Evolutionary conservation across 805 yeast species (phyloP).

Genomic region (Pichia phayaonensis): DNA sequence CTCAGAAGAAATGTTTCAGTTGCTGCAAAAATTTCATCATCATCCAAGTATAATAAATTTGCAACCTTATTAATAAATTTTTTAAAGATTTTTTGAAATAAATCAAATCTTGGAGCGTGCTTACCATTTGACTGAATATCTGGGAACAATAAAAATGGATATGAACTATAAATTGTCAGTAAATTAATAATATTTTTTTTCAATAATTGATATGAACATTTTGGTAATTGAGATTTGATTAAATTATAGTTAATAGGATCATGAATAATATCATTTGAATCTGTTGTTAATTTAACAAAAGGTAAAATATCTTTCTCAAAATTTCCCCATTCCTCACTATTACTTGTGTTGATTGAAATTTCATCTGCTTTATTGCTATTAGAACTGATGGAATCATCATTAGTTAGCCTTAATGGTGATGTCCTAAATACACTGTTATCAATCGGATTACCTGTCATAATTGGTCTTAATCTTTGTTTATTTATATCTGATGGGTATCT

Average conservation of each 20-base stretch:
- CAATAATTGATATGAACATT: background rate
- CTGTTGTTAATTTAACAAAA: conserved; percentile 1
- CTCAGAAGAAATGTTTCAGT: conserved; percentile 30
- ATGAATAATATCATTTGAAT: background rate
- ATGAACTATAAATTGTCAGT: conserved; percentile 25
- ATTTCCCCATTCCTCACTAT: conserved; percentile 1
- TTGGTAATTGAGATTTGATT: background rate
- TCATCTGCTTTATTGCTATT: background rate
- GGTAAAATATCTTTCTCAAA: conserved; percentile 2
- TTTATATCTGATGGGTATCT: background rate
- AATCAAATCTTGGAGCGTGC: conserved; percentile 6
- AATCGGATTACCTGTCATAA: background rate
- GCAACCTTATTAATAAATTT: conserved; percentile 28
- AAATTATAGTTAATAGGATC: background rate
- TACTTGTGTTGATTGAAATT: conserved; percentile 1
- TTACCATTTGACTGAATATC: conserved; percentile 4
- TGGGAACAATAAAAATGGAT: conserved; percentile 28
- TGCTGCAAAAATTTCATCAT: conserved; percentile 28
- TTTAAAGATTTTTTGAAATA: conserved; percentile 17
- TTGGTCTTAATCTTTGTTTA: background rate
- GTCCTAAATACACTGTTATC: background rate
- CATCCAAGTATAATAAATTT: conserved; percentile 32
- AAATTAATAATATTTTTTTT: conserved; percentile 22
- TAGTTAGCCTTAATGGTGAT: background rate
- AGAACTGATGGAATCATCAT: background rate